Conservation (phyloP, 441 rosid genomes). For the Daphne laureola region DNA sequence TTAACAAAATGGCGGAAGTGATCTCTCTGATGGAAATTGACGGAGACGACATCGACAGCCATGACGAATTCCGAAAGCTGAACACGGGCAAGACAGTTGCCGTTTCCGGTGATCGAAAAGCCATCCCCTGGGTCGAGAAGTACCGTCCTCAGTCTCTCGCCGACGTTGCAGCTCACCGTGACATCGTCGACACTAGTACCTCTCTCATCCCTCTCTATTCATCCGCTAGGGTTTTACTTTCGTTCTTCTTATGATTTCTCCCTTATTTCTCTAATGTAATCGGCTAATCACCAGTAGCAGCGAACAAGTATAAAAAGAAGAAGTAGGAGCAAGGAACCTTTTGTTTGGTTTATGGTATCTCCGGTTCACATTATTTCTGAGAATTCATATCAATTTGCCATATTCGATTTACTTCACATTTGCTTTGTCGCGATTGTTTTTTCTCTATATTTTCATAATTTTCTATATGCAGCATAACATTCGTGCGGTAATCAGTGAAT, state of each 20-base stretch:
- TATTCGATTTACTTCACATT: too few species aligned
- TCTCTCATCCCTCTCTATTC: constrained; percentile 1
- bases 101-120: constrained; percentile 37
- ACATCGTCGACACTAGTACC: constrained; percentile 88
- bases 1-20: constrained; percentile 42
- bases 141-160: constrained; percentile 95
- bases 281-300: not conserved
- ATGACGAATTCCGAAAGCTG: constrained; percentile 20
- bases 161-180: constrained; percentile 97
- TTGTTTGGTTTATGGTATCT: not conserved
- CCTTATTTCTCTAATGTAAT: not conserved
- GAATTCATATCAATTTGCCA: too few species aligned
- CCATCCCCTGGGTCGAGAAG: constrained; percentile 94
- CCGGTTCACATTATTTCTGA: not conserved
- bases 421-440: too few species aligned
- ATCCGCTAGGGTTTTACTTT: constrained; percentile 20
- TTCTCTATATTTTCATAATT: too few species aligned
- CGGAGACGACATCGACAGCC: constrained; percentile 41
- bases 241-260: not conserved
- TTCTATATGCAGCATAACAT: too few species aligned
- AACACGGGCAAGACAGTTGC: constrained; percentile 44
- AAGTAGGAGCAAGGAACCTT: not conserved
- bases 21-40: constrained; percentile 72
- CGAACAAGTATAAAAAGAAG: not conserved
- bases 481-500: not conserved